These are phyloP conservation scores for Limtongia smithiae DNA, from an alignment of 805 yeast species.

Conservation along the genomic window DNA sequence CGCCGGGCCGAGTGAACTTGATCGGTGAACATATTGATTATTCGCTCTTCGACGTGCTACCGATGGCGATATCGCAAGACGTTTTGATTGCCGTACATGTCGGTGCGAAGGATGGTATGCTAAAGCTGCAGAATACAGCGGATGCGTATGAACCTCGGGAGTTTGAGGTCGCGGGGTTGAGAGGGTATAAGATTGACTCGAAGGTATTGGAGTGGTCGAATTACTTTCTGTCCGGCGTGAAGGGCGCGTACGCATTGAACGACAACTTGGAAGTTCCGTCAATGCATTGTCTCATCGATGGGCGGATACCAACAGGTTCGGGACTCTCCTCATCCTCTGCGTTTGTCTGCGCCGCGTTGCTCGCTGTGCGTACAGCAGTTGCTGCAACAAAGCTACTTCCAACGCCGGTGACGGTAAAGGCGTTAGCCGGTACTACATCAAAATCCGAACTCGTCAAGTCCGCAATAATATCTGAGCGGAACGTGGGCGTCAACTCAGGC, in stretches of 20 bases:
- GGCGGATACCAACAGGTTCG: constrained; percentile 68
- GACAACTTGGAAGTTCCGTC: constrained; percentile 35
- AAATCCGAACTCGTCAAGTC: constrained; percentile 55
- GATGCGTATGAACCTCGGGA: constrained; percentile 28
- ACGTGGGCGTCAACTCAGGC: constrained; percentile 72
- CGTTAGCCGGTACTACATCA: constrained; percentile 36
- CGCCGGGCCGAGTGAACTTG: constrained; percentile 75
- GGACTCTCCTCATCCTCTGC: constrained; percentile 73
- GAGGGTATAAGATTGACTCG: constrained; percentile 47
- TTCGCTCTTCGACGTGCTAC: constrained; percentile 62
- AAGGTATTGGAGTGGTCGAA: constrained; percentile 58
- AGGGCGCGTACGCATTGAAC: constrained; percentile 52
- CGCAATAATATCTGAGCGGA: constrained; percentile 65
- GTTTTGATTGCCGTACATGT: constrained; percentile 51
- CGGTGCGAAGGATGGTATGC: constrained; percentile 26
- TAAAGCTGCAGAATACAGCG: constrained; percentile 40
- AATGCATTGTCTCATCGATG: constrained; percentile 52
- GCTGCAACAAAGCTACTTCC: constrained; percentile 35
- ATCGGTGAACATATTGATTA: constrained; percentile 78
- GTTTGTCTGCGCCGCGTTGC: constrained; percentile 60
- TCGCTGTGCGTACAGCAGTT: constrained; percentile 54
- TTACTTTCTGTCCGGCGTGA: constrained; percentile 62
- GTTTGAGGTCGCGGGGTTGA: constrained; percentile 22
- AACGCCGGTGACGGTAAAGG: background rate
- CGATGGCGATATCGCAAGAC: constrained; percentile 70